Evolutionary conservation across 2,329 filamentous ascomycete genomes (phyloP).

Genomic region (Scytalidium lignicola): DNA sequence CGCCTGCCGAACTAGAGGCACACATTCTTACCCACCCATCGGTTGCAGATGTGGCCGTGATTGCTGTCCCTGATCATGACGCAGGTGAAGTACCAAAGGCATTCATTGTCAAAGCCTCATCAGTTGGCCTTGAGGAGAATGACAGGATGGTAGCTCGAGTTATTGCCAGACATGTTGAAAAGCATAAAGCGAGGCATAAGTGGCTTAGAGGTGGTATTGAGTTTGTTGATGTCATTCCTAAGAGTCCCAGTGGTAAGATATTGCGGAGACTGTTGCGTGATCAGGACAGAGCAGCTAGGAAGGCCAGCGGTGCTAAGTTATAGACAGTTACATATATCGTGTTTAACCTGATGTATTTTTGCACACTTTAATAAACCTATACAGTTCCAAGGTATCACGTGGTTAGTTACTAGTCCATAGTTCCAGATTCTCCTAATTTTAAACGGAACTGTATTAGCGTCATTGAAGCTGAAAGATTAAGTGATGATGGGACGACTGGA

Average conservation of each 20-base stretch:
- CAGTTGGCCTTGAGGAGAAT: conserved; percentile 46
- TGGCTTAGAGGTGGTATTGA: conserved; percentile 59
- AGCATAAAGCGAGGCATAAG: conserved; percentile 65
- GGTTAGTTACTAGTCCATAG: too few species aligned
- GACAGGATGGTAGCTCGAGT: conserved; percentile 44
- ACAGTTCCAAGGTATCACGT: too few species aligned
- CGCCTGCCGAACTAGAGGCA: conserved; percentile 77
- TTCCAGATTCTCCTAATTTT: too few species aligned
- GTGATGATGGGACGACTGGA: too few species aligned
- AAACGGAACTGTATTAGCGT: too few species aligned
- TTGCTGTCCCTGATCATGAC: conserved; percentile 59
- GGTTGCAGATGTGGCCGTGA: conserved; percentile 76
- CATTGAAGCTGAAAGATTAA: too few species aligned
- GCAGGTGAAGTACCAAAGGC: conserved; percentile 64
- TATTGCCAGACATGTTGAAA: conserved; percentile 55
- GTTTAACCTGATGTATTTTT: too few species aligned
- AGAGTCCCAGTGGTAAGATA: conserved; percentile 72
- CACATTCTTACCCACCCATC: conserved; percentile 69
- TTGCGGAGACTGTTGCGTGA: conserved; percentile 65
- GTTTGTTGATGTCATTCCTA: conserved; percentile 64
- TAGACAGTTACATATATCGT: conserved; percentile 33
- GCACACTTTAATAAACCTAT: too few species aligned
- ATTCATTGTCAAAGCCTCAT: conserved; percentile 54
- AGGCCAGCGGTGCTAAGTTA: conserved; percentile 60
- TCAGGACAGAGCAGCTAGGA: conserved; percentile 64